These are phyloP conservation scores for Fusarium sp. DNA, from an alignment of 2,329 filamentous ascomycete species.

Conservation along the genomic window DNA sequence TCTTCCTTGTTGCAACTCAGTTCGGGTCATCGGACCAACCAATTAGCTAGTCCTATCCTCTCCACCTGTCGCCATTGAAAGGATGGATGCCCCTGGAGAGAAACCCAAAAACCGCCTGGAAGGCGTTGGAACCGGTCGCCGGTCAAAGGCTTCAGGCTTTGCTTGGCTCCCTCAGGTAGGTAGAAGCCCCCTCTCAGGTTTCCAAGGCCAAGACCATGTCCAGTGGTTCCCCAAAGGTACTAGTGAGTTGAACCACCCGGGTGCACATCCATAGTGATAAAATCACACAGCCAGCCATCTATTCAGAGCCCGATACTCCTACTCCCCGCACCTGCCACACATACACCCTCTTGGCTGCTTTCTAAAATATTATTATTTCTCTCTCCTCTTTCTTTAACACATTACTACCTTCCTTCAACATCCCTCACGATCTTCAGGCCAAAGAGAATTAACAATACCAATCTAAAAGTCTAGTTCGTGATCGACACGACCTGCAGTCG, in stretches of 20 bases:
- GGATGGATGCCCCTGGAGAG: conserved; percentile 35
- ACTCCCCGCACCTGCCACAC: conserved; percentile 50
- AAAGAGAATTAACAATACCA: conserved; percentile 40
- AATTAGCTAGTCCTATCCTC: conserved; percentile 38
- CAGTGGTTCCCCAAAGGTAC: conserved; percentile 36
- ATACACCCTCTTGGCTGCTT: conserved; percentile 49
- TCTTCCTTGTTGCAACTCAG: conserved; percentile 45
- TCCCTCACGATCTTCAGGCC: conserved; percentile 26
- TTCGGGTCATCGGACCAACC: conserved; percentile 42
- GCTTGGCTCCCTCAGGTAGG: conserved; percentile 43
- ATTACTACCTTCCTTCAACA: conserved; percentile 36
- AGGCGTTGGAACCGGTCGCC: conserved; percentile 47
- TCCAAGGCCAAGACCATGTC: conserved; percentile 40
- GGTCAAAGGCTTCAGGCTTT: conserved; percentile 25
- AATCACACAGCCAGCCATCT: conserved; percentile 53
- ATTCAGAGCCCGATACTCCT: conserved; percentile 48
- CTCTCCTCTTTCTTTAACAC: conserved; percentile 44
- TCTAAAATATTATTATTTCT: conserved; percentile 57
- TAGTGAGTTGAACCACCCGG: conserved; percentile 27
- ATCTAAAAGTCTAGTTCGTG: conserved; percentile 46
- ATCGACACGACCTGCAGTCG: conserved; percentile 52
- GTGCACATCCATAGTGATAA: conserved; percentile 39
- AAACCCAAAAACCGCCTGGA: conserved; percentile 39
- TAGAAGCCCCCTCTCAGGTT: conserved; percentile 36
- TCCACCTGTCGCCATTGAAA: conserved; percentile 44